Evolutionary conservation across 306 rosid species (phyloP), one percentile per base, ranked within the genome.

Genomic region (Quillaja saponaria): DNA sequence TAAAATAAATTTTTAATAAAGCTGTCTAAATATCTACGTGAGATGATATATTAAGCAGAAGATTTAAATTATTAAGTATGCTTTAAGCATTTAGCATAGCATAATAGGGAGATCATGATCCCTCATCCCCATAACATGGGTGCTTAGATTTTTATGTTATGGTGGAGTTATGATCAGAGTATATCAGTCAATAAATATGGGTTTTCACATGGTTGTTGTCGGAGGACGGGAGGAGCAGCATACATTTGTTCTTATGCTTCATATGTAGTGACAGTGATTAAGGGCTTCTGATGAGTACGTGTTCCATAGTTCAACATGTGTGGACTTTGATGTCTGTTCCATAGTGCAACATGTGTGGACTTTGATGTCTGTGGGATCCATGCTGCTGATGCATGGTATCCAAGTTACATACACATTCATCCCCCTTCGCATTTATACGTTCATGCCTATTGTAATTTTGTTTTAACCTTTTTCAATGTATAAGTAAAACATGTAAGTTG

Each of bases 401-500:
- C 19, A 13, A 40, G 47, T 58, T 2, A 7, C 13, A 39, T 39
- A 3, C 42, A 5, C 16, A 6, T 16, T 25, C 10, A 34, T 41
- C 19, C 48, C 49, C 6, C 19, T 18, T 3, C 46, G 12, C 42
- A 0, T 2, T 61, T 58, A 51, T 62, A 16, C 51, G 20, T 62
- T 38, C 14, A 18, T 12, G 20, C 34, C 18, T 34, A 21, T 39
- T 41, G 17, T n/a, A n/a, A n/a, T n/a, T 49, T 55, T 69, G 48
- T 13, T 10, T 8, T 34, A 0, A 17, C 16, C 17, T 34, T 58
- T 68, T 37, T 8, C 46, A 63, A 58, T 8, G 10, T 54, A 13
- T 34, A 48, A 53, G 15, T 80, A 63, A 76, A 47, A 53, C 38
- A 18, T 59, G 64, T 17, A 63, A 55, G 6, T 57, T 20, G 55